Percentiles rank a stretch among this genome's conserved stretches.
These are phyloP conservation scores for Cladophialophora chaetospira DNA, from an alignment of 2,329 filamentous ascomycete genomes.

Conservation along the genomic window DNA sequence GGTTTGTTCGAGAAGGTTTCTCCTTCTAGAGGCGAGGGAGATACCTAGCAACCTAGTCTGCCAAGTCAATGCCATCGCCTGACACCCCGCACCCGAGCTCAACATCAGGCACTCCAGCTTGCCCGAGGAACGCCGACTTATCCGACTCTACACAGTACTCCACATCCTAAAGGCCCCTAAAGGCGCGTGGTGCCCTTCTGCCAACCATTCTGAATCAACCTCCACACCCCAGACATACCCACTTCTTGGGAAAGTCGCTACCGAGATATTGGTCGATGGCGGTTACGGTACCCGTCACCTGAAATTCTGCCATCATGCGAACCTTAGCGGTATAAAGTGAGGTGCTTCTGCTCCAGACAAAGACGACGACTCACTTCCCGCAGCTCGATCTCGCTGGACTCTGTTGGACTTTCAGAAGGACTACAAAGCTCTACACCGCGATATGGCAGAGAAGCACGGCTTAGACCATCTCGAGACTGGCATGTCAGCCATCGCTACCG, in stretches of 20 bases:
- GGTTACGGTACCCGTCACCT: conserved; percentile 10
- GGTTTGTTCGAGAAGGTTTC: neutral
- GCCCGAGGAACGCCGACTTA: neutral
- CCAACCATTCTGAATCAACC: neutral
- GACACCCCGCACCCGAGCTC: neutral
- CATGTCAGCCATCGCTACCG: conserved; percentile 3
- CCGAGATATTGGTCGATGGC: neutral
- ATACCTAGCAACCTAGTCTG: too few species aligned
- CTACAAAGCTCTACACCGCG: neutral
- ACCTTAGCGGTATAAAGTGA: conserved; percentile 9
- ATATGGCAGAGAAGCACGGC: conserved; percentile 10
- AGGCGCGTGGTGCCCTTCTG: too few species aligned
- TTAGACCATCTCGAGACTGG: conserved; percentile 18
- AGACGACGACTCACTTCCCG: neutral
- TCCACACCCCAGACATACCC: neutral
- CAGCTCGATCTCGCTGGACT: neutral
- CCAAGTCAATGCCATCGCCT: neutral
- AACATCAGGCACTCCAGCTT: neutral
- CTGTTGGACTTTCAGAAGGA: neutral
- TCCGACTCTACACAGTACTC: neutral
- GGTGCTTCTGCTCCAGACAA: neutral
- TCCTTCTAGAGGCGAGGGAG: neutral
- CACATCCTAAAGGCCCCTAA: too few species aligned
- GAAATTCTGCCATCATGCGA: neutral
- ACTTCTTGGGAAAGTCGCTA: neutral